Evolutionary conservation across 2,329 filamentous ascomycete species (phyloP).

Genomic region (Xylaria digitata): DNA sequence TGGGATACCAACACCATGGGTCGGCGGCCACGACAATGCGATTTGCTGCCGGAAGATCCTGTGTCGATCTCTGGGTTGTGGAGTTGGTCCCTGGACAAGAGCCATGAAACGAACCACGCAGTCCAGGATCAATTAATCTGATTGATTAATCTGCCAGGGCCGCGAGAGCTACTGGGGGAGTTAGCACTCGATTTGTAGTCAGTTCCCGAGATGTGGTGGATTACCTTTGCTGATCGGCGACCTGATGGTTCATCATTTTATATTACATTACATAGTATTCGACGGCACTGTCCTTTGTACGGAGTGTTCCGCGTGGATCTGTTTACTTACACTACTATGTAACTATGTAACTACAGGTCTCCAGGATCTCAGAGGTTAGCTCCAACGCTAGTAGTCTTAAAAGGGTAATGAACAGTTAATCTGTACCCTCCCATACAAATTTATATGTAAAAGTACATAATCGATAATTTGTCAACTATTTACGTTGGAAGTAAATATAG

Average conservation of each 20-base stretch:
- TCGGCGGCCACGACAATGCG: slow-evolving; percentile 12
- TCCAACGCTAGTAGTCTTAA: no score
- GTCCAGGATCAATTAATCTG: background rate
- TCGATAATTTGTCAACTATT: no score
- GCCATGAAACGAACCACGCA: background rate
- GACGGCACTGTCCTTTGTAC: slow-evolving; percentile 1
- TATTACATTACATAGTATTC: slow-evolving; percentile 1
- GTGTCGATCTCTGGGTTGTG: slow-evolving; percentile 5
- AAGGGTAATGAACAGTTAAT: no score
- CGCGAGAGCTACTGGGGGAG: no score
- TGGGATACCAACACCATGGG: slow-evolving; percentile 7
- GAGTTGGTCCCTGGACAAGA: background rate
- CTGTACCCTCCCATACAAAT: no score
- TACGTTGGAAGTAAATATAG: no score
- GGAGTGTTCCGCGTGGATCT: background rate
- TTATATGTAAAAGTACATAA: no score
- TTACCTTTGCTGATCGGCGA: slow-evolving; percentile 17
- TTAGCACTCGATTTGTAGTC: slow-evolving; percentile 1
- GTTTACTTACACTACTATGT: background rate
- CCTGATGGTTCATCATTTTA: slow-evolving; percentile 9
- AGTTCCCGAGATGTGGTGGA: slow-evolving; percentile 2
- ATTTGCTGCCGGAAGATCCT: slow-evolving; percentile 15
- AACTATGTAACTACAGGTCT: no score
- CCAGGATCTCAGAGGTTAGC: no score
- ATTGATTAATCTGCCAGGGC: slow-evolving; percentile 6